Conservation (phyloP, 179 eudicot genomes). For the Corrigiola litoralis region DNA sequence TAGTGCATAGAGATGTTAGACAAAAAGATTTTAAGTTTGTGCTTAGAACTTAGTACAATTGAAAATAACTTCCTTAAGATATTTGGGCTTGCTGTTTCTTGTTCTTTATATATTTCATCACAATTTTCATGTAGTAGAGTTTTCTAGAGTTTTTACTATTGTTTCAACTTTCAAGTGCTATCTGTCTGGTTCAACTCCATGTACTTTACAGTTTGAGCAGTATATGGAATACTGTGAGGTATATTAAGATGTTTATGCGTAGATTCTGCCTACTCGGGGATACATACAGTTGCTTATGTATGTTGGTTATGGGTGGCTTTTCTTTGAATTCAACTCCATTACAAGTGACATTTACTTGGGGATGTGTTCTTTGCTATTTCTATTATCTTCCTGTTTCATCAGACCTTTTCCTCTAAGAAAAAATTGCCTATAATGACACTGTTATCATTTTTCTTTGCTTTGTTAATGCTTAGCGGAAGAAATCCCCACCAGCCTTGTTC, state of each 20-base stretch:
- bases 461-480: conserved; percentile 20
- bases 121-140: neutral
- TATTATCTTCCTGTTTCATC: neutral
- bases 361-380: neutral
- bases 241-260: too few species aligned
- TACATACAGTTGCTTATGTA: too few species aligned
- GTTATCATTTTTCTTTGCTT: conserved; percentile 4
- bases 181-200: too few species aligned
- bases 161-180: too few species aligned
- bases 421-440: too few species aligned
- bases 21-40: neutral
- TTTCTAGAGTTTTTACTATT: too few species aligned
- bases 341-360: neutral
- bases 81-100: neutral
- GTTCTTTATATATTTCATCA: neutral
- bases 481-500: conserved; percentile 32
- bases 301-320: too few species aligned
- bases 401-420: neutral
- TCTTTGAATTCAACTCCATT: too few species aligned
- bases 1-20: neutral
- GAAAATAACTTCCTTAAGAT: neutral
- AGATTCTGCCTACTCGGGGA: too few species aligned
- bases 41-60: neutral
- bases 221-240: too few species aligned
- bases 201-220: too few species aligned